Evolutionary conservation across 2,329 filamentous ascomycete genomes (phyloP).

Genomic region (Diaporthe vexans): DNA sequence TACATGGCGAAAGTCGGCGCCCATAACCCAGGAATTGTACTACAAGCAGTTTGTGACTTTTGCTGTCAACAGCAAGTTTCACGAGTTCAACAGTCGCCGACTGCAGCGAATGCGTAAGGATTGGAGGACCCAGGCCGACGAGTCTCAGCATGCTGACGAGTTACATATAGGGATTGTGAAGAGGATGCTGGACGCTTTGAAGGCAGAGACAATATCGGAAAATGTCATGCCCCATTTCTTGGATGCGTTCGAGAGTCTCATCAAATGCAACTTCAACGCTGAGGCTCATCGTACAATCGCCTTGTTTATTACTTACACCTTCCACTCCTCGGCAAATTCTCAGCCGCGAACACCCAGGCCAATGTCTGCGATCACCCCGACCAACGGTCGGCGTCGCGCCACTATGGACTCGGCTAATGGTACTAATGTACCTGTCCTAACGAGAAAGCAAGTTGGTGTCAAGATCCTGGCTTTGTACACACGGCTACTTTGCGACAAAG

Average conservation of each 20-base stretch:
- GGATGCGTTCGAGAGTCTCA: conserved; percentile 81
- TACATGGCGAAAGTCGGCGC: conserved; percentile 86
- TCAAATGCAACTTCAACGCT: conserved; percentile 84
- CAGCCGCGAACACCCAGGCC: conserved; percentile 66
- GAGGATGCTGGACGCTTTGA: conserved; percentile 89
- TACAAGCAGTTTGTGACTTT: conserved; percentile 94
- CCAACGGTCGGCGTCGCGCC: conserved; percentile 55
- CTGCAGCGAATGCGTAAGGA: conserved; percentile 89
- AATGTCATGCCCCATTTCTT: conserved; percentile 84
- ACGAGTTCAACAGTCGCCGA: conserved; percentile 90
- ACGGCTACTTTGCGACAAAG: conserved; percentile 81
- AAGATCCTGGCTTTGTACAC: conserved; percentile 84
- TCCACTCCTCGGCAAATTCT: conserved; percentile 72
- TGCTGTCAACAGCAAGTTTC: conserved; percentile 89
- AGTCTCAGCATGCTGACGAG: conserved; percentile 41
- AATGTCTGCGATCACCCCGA: conserved; percentile 48
- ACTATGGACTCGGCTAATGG: conserved; percentile 48
- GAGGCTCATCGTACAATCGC: conserved; percentile 90
- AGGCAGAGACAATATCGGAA: conserved; percentile 81
- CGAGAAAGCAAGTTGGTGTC: conserved; percentile 80
- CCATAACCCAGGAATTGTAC: conserved; percentile 86
- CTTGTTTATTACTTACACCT: conserved; percentile 92
- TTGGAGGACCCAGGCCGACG: conserved; percentile 39
- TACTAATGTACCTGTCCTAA: conserved; percentile 53
- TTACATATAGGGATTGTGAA: conserved; percentile 82